Base-by-base conservation (phyloP, 83 land plant species). In the Larix sibirica region DNA sequence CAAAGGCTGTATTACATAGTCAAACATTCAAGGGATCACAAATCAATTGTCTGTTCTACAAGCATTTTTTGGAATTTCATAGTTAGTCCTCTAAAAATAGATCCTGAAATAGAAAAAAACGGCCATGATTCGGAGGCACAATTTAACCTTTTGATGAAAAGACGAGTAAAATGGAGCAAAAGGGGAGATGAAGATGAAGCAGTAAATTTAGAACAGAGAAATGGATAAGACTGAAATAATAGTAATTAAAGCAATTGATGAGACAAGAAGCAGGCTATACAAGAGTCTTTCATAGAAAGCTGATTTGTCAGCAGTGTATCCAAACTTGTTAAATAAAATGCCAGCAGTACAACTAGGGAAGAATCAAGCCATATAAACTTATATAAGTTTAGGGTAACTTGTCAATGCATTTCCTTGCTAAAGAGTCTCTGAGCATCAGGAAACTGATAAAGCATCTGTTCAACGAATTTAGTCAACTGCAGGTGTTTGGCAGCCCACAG, bases 401-500 rank as follows among this genome's bases (percentile, higher is more conserved):
- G 77, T 74, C 77, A 74, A 47, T 54, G 44, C 56, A 21, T 74
- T 13, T 74, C 77, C 16, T 74, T 74, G 26, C 58, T 47, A 40
- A 73, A 44, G 58, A 74, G 23, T 44, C 77, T 74, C 47, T 74
- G 77, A 74, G 77, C 58, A 44, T 74, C 77, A 42, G 77, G 77
- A 74, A 74, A 74, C 58, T 74, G 56, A 70, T 70, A 36, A 70
- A 70, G 75, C 83, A 82, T 82, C 81, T 82, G 81, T 63, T 82
- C 81, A 3, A 82, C 42, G 28, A 82, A 71, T 31, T 81, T 62
- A 31, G 82, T 59, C 20, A 84, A 73, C 78, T 84, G 54, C 20
- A 42, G 28, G 61, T 84, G 82, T 75, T 84, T 84, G 40, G 54
- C 28, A 31, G 84, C 69, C 85, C 85, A 84, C 62, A 44, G 58